Evolutionary conservation across 306 rosid species (phyloP), one percentile per base, ranked within the genome.

Genomic region (Alnus glutinosa): DNA sequence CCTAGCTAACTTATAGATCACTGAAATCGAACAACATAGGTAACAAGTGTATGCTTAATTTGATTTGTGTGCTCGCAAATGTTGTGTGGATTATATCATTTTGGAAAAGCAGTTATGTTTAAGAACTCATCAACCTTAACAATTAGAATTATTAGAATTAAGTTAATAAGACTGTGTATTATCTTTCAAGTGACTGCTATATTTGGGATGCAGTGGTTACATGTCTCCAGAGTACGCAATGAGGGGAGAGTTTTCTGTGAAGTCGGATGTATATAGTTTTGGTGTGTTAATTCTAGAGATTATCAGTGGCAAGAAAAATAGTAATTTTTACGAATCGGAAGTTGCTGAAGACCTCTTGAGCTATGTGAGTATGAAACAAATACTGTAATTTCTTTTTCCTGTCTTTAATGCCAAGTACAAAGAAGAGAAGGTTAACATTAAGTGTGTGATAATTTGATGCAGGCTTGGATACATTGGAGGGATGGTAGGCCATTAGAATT

Each of bases 401-500:
- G 5, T 64, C 47, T 0, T 32, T 34, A 12, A 14, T 32, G 9
- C n/a, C 37, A 19, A 28, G 42, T 57, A 34, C 11, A 7, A 0
- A 19, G 14, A 19, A 23, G 64, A 58, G 64, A 58, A 58, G 2
- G 1, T 28, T 23, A 36, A 7, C 34, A 58, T 58, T 23, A 23
- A 23, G 28, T 55, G 30, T 55, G 4, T 66, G 62, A 36, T 34
- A 46, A 54, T 52, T 30, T 73, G 70, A 58, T 5, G 69, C 83
- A 75, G 95, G 92, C 85, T 30, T 91, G 92, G 95, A 80, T 66
- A 36, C 73, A 80, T 28, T 89, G 89, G 95, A 81, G 55, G n/a
- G 82, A 81, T 57, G 85, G 79, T 28, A 80, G 59, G 11, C 76
- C 76, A 0, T 3, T 78, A 30, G 77, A 82, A 70, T 36, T 82